phyloP scores from a whole-genome alignment of 495 filamentous ascomycete genomes.

The Penicillium atrosanguineum region DNA sequence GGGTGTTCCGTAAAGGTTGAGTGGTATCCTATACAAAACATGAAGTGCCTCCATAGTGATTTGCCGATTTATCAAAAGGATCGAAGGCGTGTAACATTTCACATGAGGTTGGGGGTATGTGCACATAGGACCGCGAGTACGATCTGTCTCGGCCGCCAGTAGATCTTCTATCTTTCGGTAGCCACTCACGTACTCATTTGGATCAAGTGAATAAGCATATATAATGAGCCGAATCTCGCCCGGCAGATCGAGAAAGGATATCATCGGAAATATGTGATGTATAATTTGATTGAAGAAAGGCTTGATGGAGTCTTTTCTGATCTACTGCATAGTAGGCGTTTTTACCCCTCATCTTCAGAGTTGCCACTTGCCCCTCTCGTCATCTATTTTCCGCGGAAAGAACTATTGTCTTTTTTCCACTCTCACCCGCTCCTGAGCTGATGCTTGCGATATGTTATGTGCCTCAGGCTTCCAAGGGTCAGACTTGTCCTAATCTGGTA shows the following conservation, averaged over 20 bases:
- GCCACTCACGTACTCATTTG: slow-evolving; percentile 17
- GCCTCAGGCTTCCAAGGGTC: neutral
- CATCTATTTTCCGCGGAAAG: slow-evolving; percentile 1
- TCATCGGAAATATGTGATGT: neutral
- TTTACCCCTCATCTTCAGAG: slow-evolving; percentile 1
- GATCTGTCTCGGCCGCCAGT: slow-evolving; percentile 6
- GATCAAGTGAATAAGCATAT: slow-evolving; percentile 12
- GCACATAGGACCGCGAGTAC: slow-evolving; percentile 11
- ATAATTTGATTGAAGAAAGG: neutral
- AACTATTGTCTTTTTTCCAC: neutral
- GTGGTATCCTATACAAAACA: slow-evolving; percentile 16
- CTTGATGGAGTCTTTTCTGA: neutral
- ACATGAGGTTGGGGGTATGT: slow-evolving; percentile 11
- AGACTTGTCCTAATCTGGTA: neutral
- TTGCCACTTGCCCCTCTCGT: slow-evolving; percentile 7
- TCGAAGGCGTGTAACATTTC: slow-evolving; percentile 13
- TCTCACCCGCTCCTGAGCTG: neutral
- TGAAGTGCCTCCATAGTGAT: slow-evolving; percentile 19
- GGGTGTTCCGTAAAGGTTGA: slow-evolving; percentile 14
- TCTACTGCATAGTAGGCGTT: neutral
- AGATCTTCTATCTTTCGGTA: slow-evolving; percentile 9
- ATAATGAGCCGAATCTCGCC: slow-evolving; percentile 15
- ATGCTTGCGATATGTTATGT: neutral
- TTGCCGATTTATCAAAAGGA: slow-evolving; percentile 19
- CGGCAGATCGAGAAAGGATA: slow-evolving; percentile 13